Percentiles rank a stretch among this genome's conserved stretches.
Evolutionary conservation across 2,329 filamentous ascomycete species (phyloP).

Genomic region (Curvularia sp.): DNA sequence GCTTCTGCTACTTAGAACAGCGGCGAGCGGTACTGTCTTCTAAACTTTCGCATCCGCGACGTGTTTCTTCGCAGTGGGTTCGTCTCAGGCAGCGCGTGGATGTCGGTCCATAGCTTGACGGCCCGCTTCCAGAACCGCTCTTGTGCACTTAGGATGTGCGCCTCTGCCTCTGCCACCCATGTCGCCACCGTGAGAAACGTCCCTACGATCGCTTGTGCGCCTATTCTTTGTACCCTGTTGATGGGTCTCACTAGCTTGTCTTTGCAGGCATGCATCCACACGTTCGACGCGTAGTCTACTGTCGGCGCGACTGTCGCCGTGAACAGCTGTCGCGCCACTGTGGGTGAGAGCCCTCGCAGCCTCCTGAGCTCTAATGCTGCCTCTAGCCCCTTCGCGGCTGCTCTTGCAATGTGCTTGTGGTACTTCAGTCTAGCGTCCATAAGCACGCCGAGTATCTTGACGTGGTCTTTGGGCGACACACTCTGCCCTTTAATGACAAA

Average conservation of each 20-base stretch:
- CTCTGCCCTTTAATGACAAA: constrained; percentile 15
- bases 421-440: constrained; percentile 23
- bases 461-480: constrained; percentile 16
- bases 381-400: constrained; percentile 20
- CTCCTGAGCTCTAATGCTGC: constrained; percentile 17
- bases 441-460: constrained; percentile 24
- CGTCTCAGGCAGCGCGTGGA: constrained; percentile 20
- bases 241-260: constrained; percentile 16
- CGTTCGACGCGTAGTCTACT: constrained; percentile 17
- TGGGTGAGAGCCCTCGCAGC: constrained; percentile 21
- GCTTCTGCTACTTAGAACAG: too few species aligned
- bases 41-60: constrained; percentile 18
- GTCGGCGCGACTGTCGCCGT: constrained; percentile 16
- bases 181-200: constrained; percentile 18
- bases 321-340: constrained; percentile 20
- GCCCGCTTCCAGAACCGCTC: constrained; percentile 20
- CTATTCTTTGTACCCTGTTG: constrained; percentile 19
- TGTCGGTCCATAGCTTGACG: constrained; percentile 19
- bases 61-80: constrained; percentile 17
- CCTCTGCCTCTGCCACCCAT: constrained; percentile 20
- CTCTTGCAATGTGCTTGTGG: constrained; percentile 22
- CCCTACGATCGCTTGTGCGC: constrained; percentile 18
- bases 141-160: constrained; percentile 20
- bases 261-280: constrained; percentile 19
- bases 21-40: constrained; percentile 18